Evolutionary conservation across 257 asterid genomes (phyloP).

Genomic region (Solanum arcanum): DNA sequence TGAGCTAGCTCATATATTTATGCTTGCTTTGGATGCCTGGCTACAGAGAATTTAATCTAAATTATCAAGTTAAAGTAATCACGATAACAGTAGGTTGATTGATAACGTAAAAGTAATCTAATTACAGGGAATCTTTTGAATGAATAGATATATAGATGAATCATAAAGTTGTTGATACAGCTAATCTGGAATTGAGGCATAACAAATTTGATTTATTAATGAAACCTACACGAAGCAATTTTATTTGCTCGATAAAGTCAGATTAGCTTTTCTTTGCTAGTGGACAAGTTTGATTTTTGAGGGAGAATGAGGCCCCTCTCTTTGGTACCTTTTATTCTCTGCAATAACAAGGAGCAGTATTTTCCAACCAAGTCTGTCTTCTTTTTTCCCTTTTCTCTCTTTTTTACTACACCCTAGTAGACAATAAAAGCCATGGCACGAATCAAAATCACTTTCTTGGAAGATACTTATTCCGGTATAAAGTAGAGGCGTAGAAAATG

Average conservation of each 20-base stretch:
- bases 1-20: background rate
- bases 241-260: background rate
- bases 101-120: background rate
- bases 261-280: background rate
- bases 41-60: background rate
- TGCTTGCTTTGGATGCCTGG: background rate
- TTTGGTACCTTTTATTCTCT: background rate
- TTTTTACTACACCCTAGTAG: background rate
- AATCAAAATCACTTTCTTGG: slow-evolving; percentile 2
- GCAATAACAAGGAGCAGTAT: background rate
- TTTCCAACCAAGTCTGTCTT: background rate
- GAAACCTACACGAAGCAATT: background rate
- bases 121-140: background rate
- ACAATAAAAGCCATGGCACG: background rate
- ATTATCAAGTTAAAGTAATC: background rate
- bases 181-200: background rate
- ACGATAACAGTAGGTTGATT: background rate
- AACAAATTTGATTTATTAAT: background rate
- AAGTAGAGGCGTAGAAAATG: slow-evolving; percentile 7
- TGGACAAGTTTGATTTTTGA: slow-evolving; percentile 2
- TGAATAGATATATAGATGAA: background rate
- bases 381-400: background rate
- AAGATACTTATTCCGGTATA: slow-evolving; percentile 6
- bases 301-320: background rate
- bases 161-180: background rate